Evolutionary conservation across 805 yeast species (phyloP).

Genomic region (Ogataea pini): DNA sequence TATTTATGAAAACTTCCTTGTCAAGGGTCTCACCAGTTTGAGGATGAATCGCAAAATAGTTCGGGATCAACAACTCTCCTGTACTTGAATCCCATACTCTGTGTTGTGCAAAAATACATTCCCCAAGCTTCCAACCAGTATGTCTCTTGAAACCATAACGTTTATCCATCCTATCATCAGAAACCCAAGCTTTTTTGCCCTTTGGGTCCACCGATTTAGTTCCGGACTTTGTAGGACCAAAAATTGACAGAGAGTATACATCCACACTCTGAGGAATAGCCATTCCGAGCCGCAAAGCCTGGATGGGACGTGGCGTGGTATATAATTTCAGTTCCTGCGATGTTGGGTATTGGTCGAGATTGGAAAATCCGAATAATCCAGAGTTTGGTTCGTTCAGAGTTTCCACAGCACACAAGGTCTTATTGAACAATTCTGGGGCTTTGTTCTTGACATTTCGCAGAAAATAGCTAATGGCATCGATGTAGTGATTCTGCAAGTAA

Average conservation of each 20-base stretch:
- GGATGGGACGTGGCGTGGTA: slow-evolving; percentile 79
- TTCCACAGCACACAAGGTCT: slow-evolving; percentile 74
- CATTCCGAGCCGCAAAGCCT: slow-evolving; percentile 73
- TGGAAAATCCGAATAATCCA: slow-evolving; percentile 67
- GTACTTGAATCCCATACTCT: slow-evolving; percentile 67
- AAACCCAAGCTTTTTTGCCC: slow-evolving; percentile 71
- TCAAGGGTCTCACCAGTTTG: slow-evolving; percentile 42
- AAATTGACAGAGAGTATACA: slow-evolving; percentile 62
- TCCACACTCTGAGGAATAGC: slow-evolving; percentile 73
- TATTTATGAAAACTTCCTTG: slow-evolving; percentile 59
- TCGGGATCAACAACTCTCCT: slow-evolving; percentile 44
- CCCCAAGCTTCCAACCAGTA: slow-evolving; percentile 66
- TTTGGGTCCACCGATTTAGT: slow-evolving; percentile 59
- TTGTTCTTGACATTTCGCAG: slow-evolving; percentile 40
- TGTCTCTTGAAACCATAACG: slow-evolving; percentile 73
- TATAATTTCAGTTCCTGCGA: slow-evolving; percentile 71
- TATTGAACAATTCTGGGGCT: slow-evolving; percentile 47
- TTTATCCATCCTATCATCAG: slow-evolving; percentile 51
- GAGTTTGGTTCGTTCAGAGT: slow-evolving; percentile 81
- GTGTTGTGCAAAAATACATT: slow-evolving; percentile 78
- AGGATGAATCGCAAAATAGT: slow-evolving; percentile 51
- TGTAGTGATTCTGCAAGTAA: slow-evolving; percentile 65
- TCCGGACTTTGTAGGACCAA: slow-evolving; percentile 76
- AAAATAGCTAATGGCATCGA: slow-evolving; percentile 52
- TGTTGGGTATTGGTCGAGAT: slow-evolving; percentile 56